A percentile compares a stretch with the other conserved stretches of the same genome.
These are phyloP conservation scores for Colletotrichum sp. DNA, from an alignment of 2,329 filamentous ascomycete genomes.

Conservation along the genomic window DNA sequence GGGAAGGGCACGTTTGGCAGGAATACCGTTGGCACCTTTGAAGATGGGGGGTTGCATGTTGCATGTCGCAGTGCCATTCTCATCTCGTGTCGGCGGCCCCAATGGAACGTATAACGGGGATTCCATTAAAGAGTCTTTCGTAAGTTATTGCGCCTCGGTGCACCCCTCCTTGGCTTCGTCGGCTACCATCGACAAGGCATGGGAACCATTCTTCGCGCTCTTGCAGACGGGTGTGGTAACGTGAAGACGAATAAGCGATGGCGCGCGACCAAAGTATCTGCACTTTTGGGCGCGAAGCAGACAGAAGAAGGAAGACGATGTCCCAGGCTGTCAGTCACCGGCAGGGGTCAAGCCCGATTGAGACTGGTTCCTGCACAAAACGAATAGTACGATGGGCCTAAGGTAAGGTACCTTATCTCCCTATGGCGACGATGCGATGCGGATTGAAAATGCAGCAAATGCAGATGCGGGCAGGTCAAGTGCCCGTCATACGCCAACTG, in stretches of 20 bases:
- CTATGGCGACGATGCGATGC: not conserved
- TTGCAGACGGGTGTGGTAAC: not conserved
- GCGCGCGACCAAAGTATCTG: not conserved
- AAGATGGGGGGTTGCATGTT: not conserved
- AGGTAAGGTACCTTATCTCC: conserved; percentile 14
- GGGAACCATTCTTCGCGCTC: not conserved
- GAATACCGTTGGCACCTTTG: not conserved
- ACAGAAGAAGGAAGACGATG: not conserved
- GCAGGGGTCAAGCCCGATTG: conserved; percentile 14
- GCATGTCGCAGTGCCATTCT: not conserved
- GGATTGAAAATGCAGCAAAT: not conserved
- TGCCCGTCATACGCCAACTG: not conserved
- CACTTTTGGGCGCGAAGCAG: not conserved
- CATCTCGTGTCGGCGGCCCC: not conserved
- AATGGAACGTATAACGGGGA: not conserved
- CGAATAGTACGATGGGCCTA: conserved; percentile 14
- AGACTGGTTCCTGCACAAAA: conserved; percentile 16
- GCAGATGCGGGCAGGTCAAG: not conserved
- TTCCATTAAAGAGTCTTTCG: not conserved
- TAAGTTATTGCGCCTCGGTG: not conserved
- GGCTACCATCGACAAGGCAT: not conserved
- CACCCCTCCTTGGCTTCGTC: not conserved
- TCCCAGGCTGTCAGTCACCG: not conserved
- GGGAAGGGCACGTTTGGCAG: not conserved
- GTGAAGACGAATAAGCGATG: not conserved